These are phyloP conservation scores for Lactarius hengduanensis DNA, from an alignment of 768 basidiomycete genomes.

Conservation along the genomic window DNA sequence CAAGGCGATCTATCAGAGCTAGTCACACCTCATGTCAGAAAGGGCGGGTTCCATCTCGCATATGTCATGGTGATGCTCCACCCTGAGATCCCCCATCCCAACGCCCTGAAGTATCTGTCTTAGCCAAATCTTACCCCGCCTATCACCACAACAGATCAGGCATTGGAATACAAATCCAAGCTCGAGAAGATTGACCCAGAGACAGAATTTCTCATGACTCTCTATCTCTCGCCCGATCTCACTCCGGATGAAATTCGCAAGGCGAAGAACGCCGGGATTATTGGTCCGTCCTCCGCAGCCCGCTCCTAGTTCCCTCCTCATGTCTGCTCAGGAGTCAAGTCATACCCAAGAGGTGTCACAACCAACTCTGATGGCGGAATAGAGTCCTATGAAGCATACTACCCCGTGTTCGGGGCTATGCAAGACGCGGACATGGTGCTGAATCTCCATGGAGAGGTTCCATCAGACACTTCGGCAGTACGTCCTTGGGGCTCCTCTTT, in stretches of 20 bases:
- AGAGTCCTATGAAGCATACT: slow-evolving; percentile 92
- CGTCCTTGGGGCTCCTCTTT: slow-evolving; percentile 33
- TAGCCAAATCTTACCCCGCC: slow-evolving; percentile 94
- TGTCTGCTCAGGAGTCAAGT: slow-evolving; percentile 69
- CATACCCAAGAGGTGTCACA: slow-evolving; percentile 95
- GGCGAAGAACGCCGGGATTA: slow-evolving; percentile 81
- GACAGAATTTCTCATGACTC: slow-evolving; percentile 90
- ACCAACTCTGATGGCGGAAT: slow-evolving; percentile 97
- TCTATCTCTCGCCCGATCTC: slow-evolving; percentile 90
- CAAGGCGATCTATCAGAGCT: slow-evolving; percentile 80
- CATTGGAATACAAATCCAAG: slow-evolving; percentile 73
- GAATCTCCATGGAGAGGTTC: slow-evolving; percentile 96
- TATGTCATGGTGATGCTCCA: slow-evolving; percentile 85
- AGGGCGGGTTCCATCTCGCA: slow-evolving; percentile 87
- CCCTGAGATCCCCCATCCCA: neutral
- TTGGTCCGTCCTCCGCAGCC: slow-evolving; percentile 39
- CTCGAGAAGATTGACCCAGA: slow-evolving; percentile 72
- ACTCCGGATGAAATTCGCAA: slow-evolving; percentile 89
- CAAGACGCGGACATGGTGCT: slow-evolving; percentile 91
- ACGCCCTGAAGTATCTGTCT: neutral
- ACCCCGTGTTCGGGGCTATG: slow-evolving; percentile 92
- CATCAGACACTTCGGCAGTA: slow-evolving; percentile 70
- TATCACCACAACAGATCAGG: slow-evolving; percentile 76
- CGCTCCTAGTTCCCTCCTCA: neutral
- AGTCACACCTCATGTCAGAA: slow-evolving; percentile 84